phyloP scores from a whole-genome alignment of 1,139 yeast genomes.

The Debaryomyces coudertii region DNA sequence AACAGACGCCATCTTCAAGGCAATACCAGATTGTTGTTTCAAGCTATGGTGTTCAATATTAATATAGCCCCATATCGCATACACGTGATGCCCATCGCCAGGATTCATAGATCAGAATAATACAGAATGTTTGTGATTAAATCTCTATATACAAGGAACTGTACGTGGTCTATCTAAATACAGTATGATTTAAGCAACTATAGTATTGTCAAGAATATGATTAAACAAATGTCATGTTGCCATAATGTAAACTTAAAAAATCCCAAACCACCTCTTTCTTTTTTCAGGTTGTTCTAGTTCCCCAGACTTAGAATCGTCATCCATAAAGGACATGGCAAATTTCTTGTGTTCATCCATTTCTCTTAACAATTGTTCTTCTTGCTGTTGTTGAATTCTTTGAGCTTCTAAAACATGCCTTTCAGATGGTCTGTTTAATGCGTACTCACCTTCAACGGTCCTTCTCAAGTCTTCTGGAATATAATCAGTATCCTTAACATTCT shows the following conservation, averaged over 20 bases:
- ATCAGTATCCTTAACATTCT: constrained; percentile 47
- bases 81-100: background rate
- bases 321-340: constrained; percentile 34
- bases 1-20: background rate
- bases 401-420: constrained; percentile 77
- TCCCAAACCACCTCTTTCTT: constrained; percentile 41
- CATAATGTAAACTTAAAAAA: constrained; percentile 23
- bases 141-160: background rate
- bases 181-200: constrained; percentile 3
- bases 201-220: background rate
- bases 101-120: background rate
- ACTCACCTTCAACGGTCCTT: constrained; percentile 46
- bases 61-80: background rate
- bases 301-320: constrained; percentile 27
- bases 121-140: background rate
- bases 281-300: background rate
- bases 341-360: constrained; percentile 50
- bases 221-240: background rate
- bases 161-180: background rate
- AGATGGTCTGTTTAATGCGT: constrained; percentile 69
- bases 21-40: background rate
- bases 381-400: constrained; percentile 66
- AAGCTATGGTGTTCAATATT: background rate
- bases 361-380: constrained; percentile 65
- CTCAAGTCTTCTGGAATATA: constrained; percentile 44